Evolutionary conservation across 108 stramenopile species (phyloP).

Genomic region (Conticribra weissflogii): DNA sequence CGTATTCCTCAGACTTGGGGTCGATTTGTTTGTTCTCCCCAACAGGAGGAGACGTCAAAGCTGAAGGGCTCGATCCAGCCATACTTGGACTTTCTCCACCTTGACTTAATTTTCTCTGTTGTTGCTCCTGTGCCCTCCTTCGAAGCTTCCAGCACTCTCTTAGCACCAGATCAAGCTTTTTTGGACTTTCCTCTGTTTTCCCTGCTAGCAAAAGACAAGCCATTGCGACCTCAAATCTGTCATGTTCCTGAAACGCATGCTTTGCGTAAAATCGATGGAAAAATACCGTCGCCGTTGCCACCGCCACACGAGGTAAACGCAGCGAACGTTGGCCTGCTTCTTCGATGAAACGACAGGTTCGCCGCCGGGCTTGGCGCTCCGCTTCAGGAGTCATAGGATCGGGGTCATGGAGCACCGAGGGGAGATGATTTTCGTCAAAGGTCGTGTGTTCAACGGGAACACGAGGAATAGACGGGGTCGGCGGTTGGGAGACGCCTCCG

Average conservation of each 20-base stretch:
- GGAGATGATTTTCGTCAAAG: slow-evolving; percentile 47
- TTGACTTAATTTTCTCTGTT: slow-evolving; percentile 13
- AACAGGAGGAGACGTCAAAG: slow-evolving; percentile 12
- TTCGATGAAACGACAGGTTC: slow-evolving; percentile 86
- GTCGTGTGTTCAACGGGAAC: slow-evolving; percentile 22
- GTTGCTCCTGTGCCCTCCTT: slow-evolving; percentile 54
- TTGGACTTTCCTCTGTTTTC: slow-evolving; percentile 90
- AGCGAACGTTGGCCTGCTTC: slow-evolving; percentile 76
- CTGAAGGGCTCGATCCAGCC: slow-evolving; percentile 21
- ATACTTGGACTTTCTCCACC: slow-evolving; percentile 32
- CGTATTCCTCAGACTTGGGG: slow-evolving; percentile 75
- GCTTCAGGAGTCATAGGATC: slow-evolving; percentile 58
- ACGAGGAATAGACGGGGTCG: slow-evolving; percentile 17
- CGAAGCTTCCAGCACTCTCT: slow-evolving; percentile 72
- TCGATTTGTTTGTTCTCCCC: slow-evolving; percentile 44
- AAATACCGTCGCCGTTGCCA: slow-evolving; percentile 85
- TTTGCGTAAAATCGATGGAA: slow-evolving; percentile 91
- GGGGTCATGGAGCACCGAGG: slow-evolving; percentile 37
- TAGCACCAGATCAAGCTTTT: slow-evolving; percentile 75
- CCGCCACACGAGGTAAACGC: slow-evolving; percentile 74
- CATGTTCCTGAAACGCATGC: slow-evolving; percentile 85
- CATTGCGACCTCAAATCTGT: slow-evolving; percentile 88
- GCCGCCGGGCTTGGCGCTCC: slow-evolving; percentile 64
- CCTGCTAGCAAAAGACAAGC: slow-evolving; percentile 84
- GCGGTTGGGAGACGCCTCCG: not conserved